Base-by-base conservation (phyloP, 192 early-diverging fungal species). In the Umbelopsis sp. region DNA sequence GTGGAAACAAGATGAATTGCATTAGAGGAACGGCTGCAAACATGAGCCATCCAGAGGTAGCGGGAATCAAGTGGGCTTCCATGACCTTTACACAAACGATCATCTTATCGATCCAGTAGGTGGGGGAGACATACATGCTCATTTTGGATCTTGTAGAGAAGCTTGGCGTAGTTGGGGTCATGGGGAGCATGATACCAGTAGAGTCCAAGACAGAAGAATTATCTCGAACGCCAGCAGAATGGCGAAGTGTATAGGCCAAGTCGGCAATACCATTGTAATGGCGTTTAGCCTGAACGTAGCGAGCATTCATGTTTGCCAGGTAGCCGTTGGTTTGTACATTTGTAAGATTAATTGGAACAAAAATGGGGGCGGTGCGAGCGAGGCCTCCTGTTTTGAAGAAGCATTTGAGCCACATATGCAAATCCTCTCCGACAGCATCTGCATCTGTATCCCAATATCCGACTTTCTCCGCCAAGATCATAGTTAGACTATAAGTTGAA, bases 371-470 rank as follows among this genome's bases (percentile, higher is more conserved):
- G 64, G 85, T 83, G 65, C 89, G 87, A 21, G 89, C 86, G 10
- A 81, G 67, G 11, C 91, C 91, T 35, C 81, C 74, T 13, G 91
- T 92, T 66, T 84, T 82, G 76, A 92, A 91, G 76, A 91, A 91
- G 72, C 89, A 91, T 78, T 91, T 91, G 30, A 93, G 78, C 84
- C 88, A 90, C 90, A 92, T 93, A 77, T 93, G 92, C 82, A 93
- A 80, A 81, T 93, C 92, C 74, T 93, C 92, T 23, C 91, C 92
- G 44, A 92, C 88, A n/a, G 90, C 83, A 78, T 93, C 91, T 22
- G 87, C 84, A 49, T 88, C 87, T 35, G 88, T 82, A 74, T 93
- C 92, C 92, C 92, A 93, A 72, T 89, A 92, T 46, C 86, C 85
- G 51, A 93, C 91, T 44, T 82, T 52, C 35, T 88, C 78, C 33